phyloP scores from a whole-genome alignment of 164 flowering plant species.

The Euptelea pleiosperma region DNA sequence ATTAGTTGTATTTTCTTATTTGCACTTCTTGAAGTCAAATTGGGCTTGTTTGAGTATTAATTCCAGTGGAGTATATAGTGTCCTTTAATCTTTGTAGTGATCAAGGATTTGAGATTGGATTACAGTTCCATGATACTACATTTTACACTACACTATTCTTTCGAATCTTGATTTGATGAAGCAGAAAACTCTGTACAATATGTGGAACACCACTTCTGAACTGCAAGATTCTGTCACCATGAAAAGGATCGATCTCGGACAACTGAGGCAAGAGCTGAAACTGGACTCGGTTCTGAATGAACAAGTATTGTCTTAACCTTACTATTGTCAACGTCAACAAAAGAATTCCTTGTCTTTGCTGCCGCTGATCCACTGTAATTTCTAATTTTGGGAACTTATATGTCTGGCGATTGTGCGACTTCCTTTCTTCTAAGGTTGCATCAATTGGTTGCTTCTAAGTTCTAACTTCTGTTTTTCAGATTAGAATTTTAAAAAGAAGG shows the following conservation, averaged over 20 bases:
- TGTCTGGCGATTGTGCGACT: no score
- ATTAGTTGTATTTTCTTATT: no score
- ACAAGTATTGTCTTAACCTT: constrained; percentile 47
- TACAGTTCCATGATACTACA: not conserved
- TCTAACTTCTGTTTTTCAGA: no score
- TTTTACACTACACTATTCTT: constrained; percentile 6
- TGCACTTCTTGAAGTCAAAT: not conserved
- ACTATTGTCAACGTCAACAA: not conserved
- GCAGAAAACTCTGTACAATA: constrained; percentile 66
- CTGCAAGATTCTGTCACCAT: constrained; percentile 58
- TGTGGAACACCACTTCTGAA: constrained; percentile 49
- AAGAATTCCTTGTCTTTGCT: not conserved
- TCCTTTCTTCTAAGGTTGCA: not conserved
- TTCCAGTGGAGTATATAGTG: not conserved
- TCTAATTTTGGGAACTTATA: not conserved
- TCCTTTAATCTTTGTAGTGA: not conserved
- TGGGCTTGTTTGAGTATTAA: not conserved
- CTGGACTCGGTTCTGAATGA: constrained; percentile 50
- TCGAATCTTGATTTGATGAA: constrained; percentile 12
- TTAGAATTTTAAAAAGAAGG: no score
- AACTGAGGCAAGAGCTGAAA: constrained; percentile 61
- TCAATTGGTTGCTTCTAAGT: not conserved
- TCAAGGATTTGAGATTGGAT: not conserved
- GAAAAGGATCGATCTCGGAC: constrained; percentile 61
- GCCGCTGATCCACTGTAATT: no score